Percentiles rank a stretch among this genome's conserved stretches.
Conservation (phyloP, 2,329 filamentous ascomycete genomes). For the Penicillium sp. region DNA sequence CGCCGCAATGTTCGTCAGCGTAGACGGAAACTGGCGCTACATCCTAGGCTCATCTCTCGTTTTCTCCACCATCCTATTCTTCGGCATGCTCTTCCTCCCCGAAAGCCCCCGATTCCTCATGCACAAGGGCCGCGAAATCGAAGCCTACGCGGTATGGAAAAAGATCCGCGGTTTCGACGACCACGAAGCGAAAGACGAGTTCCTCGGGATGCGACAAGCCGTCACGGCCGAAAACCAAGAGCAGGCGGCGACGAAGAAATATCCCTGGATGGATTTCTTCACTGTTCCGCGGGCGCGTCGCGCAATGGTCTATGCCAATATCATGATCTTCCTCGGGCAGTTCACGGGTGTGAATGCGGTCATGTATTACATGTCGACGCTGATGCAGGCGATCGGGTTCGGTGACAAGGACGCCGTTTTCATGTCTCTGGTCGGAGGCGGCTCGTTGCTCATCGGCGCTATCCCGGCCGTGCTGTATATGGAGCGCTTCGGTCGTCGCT, state of each 20-base stretch:
- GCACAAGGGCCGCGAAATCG: conserved; percentile 63
- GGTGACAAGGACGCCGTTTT: conserved; percentile 59
- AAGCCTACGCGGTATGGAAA: conserved; percentile 71
- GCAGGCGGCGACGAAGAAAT: conserved; percentile 56
- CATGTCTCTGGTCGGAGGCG: conserved; percentile 74
- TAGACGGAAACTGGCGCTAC: conserved; percentile 71
- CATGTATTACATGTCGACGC: conserved; percentile 70
- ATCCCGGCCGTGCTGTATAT: conserved; percentile 70
- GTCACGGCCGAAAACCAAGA: conserved; percentile 61
- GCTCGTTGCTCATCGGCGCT: conserved; percentile 66
- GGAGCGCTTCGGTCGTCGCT: conserved; percentile 71
- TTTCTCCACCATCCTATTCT: conserved; percentile 65
- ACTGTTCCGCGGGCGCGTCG: conserved; percentile 68
- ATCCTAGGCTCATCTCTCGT: conserved; percentile 72
- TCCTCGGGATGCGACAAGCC: conserved; percentile 70
- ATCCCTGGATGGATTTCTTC: conserved; percentile 74
- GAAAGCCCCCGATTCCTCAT: conserved; percentile 70
- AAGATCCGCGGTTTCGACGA: conserved; percentile 65
- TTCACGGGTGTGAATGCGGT: conserved; percentile 71
- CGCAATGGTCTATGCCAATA: conserved; percentile 67
- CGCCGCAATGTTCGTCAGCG: conserved; percentile 71
- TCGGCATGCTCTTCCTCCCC: conserved; percentile 68
- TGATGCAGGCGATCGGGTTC: conserved; percentile 71
- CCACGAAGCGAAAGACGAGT: conserved; percentile 65
- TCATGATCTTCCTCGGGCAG: conserved; percentile 71